Conservation (phyloP, 176 grass and related monocot genomes). For the Carex pumila region DNA sequence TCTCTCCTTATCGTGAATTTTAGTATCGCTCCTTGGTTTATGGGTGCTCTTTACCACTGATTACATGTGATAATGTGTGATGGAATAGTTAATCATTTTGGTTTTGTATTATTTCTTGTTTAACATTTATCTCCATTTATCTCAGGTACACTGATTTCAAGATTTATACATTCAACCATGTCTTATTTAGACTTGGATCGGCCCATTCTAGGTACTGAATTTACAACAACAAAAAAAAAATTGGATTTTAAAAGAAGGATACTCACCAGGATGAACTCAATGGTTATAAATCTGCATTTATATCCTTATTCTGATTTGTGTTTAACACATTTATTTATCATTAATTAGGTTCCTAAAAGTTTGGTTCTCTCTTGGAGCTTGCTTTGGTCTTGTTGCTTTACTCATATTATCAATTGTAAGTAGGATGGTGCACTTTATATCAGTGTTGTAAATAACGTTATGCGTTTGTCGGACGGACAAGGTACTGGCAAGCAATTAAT, state of each 20-base stretch:
- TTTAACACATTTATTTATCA: neutral
- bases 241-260: too few relatives aligned
- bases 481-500: too few relatives aligned
- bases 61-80: too few relatives aligned
- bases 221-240: neutral
- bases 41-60: too few relatives aligned
- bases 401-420: constrained; percentile 63
- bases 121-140: constrained; percentile 4
- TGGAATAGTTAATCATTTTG: too few relatives aligned
- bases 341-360: constrained; percentile 40
- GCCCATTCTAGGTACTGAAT: constrained; percentile 51
- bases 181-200: constrained; percentile 52
- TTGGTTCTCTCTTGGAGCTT: constrained; percentile 78
- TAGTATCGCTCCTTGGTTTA: too few relatives aligned
- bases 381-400: constrained; percentile 52
- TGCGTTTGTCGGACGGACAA: too few relatives aligned
- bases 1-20: too few relatives aligned
- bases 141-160: constrained; percentile 78
- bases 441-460: neutral
- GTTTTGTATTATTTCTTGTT: neutral
- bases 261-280: too few relatives aligned
- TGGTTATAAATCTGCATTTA: neutral
- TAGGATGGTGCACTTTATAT: constrained; percentile 15
- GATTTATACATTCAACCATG: constrained; percentile 60
- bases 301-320: neutral